A percentile compares a stretch with the other conserved stretches of the same genome.
Conservation (phyloP, 768 basidiomycete genomes). For the Suillus bovinus region DNA sequence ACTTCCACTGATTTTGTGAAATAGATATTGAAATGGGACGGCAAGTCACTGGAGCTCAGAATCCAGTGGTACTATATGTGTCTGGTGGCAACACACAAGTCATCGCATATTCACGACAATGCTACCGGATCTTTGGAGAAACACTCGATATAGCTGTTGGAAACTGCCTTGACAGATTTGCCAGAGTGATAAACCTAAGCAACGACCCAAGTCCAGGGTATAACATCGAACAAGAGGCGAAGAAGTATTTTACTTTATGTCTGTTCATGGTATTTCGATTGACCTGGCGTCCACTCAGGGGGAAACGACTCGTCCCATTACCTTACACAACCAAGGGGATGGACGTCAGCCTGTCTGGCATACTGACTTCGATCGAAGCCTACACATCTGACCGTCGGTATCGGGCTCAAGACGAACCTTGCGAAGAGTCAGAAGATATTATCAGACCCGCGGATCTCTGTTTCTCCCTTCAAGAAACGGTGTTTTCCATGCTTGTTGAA, state of each 20-base stretch:
- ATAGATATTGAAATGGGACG: slow-evolving; percentile 99
- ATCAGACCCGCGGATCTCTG: slow-evolving; percentile 97
- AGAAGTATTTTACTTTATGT: slow-evolving; percentile 53
- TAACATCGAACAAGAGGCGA: slow-evolving; percentile 96
- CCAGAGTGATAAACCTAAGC: slow-evolving; percentile 88
- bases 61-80: slow-evolving; percentile 96
- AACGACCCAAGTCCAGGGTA: slow-evolving; percentile 97
- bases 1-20: slow-evolving; percentile 1
- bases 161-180: slow-evolving; percentile 97
- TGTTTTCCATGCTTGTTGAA: slow-evolving; percentile 98
- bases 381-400: slow-evolving; percentile 88
- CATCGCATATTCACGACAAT: slow-evolving; percentile 96
- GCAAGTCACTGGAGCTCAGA: slow-evolving; percentile 89
- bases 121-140: slow-evolving; percentile 98
- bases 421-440: slow-evolving; percentile 54
- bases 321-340: slow-evolving; percentile 99
- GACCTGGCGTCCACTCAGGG: slow-evolving; percentile 46
- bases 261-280: slow-evolving; percentile 2
- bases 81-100: slow-evolving; percentile 99
- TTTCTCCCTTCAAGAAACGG: slow-evolving; percentile 94
- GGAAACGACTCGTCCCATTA: slow-evolving; percentile 76
- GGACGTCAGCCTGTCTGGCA: slow-evolving; percentile 96
- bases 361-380: slow-evolving; percentile 84
- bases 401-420: slow-evolving; percentile 44
- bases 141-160: slow-evolving; percentile 99